These are phyloP conservation scores for Teunomyces cretensis DNA, from an alignment of 805 yeast species.

Conservation along the genomic window DNA sequence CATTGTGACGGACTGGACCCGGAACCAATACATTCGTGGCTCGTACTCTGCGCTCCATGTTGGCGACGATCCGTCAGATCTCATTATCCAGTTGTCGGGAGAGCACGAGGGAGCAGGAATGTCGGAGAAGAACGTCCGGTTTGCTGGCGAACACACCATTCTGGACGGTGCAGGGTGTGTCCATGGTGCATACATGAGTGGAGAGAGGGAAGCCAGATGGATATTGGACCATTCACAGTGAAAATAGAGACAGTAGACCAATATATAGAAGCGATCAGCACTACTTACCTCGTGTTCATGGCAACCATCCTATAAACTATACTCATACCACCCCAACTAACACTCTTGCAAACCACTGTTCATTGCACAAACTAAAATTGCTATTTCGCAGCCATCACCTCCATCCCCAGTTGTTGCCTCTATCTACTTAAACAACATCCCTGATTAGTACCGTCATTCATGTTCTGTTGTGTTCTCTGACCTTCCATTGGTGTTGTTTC, in stretches of 20 bases:
- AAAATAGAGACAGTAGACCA: no score
- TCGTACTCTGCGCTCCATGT: slow-evolving; percentile 73
- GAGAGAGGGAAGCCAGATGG: slow-evolving; percentile 53
- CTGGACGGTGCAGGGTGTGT: slow-evolving; percentile 89
- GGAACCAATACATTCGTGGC: slow-evolving; percentile 76
- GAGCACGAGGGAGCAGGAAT: slow-evolving; percentile 41
- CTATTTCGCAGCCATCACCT: not conserved
- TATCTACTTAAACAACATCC: no score
- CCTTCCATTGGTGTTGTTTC: no score
- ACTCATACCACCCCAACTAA: no score
- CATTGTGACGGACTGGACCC: slow-evolving; percentile 69
- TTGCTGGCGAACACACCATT: slow-evolving; percentile 91
- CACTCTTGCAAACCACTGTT: no score
- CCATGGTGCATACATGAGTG: slow-evolving; percentile 87
- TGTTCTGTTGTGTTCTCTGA: not conserved
- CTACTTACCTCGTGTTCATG: no score
- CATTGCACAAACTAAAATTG: no score
- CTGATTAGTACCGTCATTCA: no score
- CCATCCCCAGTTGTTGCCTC: no score
- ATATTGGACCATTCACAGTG: slow-evolving; percentile 16
- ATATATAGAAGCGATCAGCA: no score
- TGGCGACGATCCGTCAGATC: slow-evolving; percentile 67
- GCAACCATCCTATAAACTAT: no score
- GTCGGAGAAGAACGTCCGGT: slow-evolving; percentile 54
- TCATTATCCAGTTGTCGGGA: slow-evolving; percentile 58